These are phyloP conservation scores for Elsinoe perseae DNA, from an alignment of 2,329 filamentous ascomycete genomes.

Conservation along the genomic window DNA sequence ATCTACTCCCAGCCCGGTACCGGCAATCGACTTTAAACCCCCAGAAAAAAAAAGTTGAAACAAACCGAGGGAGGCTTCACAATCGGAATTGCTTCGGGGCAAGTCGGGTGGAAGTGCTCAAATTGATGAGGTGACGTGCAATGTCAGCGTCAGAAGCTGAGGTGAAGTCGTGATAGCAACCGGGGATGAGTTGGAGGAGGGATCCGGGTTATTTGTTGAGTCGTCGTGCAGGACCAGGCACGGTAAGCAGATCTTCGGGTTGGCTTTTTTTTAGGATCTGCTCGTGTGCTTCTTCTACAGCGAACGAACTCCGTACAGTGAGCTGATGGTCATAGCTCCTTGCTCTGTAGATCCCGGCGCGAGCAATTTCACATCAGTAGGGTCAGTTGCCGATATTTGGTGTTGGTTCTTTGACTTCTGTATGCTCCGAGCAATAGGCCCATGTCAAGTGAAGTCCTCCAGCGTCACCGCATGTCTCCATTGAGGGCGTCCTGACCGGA, in stretches of 20 bases:
- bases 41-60: background rate
- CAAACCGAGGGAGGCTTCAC: constrained; percentile 1
- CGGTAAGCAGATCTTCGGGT: background rate
- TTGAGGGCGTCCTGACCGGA: no score
- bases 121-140: background rate
- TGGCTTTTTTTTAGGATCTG: background rate
- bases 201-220: background rate
- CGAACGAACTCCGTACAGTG: background rate
- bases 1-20: background rate
- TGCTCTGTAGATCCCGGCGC: background rate
- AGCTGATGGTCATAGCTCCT: constrained; percentile 1
- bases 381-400: background rate
- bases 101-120: background rate
- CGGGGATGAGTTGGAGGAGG: background rate
- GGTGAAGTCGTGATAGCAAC: background rate
- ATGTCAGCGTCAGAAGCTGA: background rate
- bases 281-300: background rate
- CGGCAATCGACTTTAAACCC: background rate
- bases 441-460: no score
- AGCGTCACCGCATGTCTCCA: no score
- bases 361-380: background rate
- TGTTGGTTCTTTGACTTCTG: background rate
- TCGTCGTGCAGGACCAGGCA: background rate
- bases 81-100: background rate
- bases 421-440: background rate